Evolutionary conservation across 108 stramenopile genomes (phyloP).

Genomic region (Pseudonitzschia pungens): DNA sequence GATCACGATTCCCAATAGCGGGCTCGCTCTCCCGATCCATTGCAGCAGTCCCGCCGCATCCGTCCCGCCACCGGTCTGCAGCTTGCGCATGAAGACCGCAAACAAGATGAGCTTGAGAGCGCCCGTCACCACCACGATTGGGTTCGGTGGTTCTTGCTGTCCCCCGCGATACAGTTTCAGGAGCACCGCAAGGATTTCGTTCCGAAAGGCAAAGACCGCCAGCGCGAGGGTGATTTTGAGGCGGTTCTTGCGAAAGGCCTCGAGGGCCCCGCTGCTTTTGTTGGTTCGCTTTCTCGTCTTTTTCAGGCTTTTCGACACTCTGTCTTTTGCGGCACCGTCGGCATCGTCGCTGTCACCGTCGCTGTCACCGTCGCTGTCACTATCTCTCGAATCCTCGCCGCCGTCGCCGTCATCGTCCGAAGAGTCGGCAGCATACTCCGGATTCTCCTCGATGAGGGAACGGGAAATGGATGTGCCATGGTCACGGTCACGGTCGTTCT

Average conservation of each 20-base stretch:
- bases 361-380: slow-evolving; percentile 23
- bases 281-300: slow-evolving; percentile 12
- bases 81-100: slow-evolving; percentile 40
- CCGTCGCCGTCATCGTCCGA: slow-evolving; percentile 17
- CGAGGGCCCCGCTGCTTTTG: slow-evolving; percentile 12
- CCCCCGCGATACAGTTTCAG: no score
- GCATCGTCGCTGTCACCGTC: slow-evolving; percentile 20
- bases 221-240: slow-evolving; percentile 37
- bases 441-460: slow-evolving; percentile 42
- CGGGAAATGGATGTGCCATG: background rate
- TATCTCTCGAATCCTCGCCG: slow-evolving; percentile 33
- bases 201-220: slow-evolving; percentile 65
- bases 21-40: slow-evolving; percentile 20
- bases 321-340: slow-evolving; percentile 21
- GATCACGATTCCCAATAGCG: slow-evolving; percentile 32
- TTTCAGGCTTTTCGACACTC: slow-evolving; percentile 19
- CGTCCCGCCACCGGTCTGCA: slow-evolving; percentile 20
- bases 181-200: no score
- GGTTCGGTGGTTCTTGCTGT: no score
- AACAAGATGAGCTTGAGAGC: slow-evolving; percentile 59
- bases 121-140: no score
- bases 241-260: slow-evolving; percentile 33
- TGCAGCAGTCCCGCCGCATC: slow-evolving; percentile 14
- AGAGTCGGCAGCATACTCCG: slow-evolving; percentile 37
- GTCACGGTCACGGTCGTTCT: background rate